Conservation (phyloP, 352 stramenopile species). For the Globisporangium cystogenes region DNA sequence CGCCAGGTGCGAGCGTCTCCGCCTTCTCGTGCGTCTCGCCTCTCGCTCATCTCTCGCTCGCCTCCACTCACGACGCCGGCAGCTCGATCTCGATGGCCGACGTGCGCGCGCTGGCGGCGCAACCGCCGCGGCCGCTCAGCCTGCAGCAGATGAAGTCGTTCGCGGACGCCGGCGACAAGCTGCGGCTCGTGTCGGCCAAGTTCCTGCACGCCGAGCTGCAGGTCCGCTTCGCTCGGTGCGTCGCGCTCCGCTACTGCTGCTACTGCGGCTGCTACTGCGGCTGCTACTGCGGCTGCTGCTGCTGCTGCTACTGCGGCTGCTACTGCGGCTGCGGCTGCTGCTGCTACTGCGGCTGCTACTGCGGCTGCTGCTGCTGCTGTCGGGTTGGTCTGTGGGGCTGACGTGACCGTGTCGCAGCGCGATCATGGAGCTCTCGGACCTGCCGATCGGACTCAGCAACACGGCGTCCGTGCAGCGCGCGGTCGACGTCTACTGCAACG, state of each 20-base stretch:
- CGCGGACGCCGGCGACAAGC: slow-evolving; percentile 49
- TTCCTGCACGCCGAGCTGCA: slow-evolving; percentile 82
- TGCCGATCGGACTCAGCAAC: slow-evolving; percentile 60
- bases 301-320: too few species aligned
- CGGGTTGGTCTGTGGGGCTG: too few species aligned
- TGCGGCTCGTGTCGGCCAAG: slow-evolving; percentile 50
- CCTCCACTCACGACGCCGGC: not conserved
- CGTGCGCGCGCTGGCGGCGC: slow-evolving; percentile 47
- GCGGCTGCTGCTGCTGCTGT: too few species aligned
- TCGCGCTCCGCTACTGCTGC: not conserved
- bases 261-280: too few species aligned
- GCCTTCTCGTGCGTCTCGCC: too few species aligned
- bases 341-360: too few species aligned
- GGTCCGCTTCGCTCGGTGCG: slow-evolving; percentile 60
- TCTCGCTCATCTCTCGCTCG: too few species aligned
- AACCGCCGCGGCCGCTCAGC: slow-evolving; percentile 58
- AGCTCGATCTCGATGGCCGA: slow-evolving; percentile 51
- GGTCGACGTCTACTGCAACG: slow-evolving; percentile 56
- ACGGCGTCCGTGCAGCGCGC: slow-evolving; percentile 55
- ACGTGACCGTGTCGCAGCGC: too few species aligned
- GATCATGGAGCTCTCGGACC: slow-evolving; percentile 68
- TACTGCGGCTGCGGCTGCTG: too few species aligned
- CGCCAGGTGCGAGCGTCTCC: not conserved
- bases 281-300: too few species aligned
- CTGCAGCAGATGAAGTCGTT: slow-evolving; percentile 81